Base-by-base conservation (phyloP, 192 early-diverging fungal species). In the Entomortierella chlamydospora region DNA sequence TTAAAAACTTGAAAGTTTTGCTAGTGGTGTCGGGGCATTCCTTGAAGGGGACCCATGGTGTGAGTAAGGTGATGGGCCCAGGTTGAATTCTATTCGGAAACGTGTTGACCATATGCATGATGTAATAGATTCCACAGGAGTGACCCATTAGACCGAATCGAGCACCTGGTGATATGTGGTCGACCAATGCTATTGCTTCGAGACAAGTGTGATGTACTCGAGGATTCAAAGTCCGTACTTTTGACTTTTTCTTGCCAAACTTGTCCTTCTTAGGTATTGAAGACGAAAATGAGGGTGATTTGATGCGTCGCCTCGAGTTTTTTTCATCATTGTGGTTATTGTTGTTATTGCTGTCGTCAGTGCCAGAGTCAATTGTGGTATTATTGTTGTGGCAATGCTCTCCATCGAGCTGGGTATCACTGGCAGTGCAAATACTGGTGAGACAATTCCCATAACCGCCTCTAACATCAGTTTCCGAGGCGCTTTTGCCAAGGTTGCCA, bases 11-110 rank as follows among this genome's bases (percentile, higher is more conserved):
- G 57, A 79, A 79, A 2, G 76, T 65, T 29, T 50, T 54, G 55
- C 76, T 79, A 1, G 76, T 79, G 0, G 68, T 70, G 22, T 70
- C 68, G 2, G 76, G 76, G 18, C 76, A 79, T 42, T 79, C 76
- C n/a, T 70, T 70, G 33, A 79, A 79, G 5, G 76, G 76, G 10
- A 79, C 68, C 76, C 76, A 79, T n/a, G 76, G 76, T 1, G 76
- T 70, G 10, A 79, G 22, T 33, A 79, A 30, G 0, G 68, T 37
- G 37, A 79, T 79, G 2, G 76, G 76, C 0, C 76, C 76, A 9
- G 13, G 54, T 25, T 54, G 51, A 33, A 79, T 47, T 20, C 76
- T 52, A 18, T 79, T 62, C 1, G 60, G 56, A 25, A 64, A 64
- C 8, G 54, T 18, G 29, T 68, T 52, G 13, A 70, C 55, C 62